phyloP scores from a whole-genome alignment of 1,284 basidiomycete genomes.

The Erythrobasidium hasegawianum region DNA sequence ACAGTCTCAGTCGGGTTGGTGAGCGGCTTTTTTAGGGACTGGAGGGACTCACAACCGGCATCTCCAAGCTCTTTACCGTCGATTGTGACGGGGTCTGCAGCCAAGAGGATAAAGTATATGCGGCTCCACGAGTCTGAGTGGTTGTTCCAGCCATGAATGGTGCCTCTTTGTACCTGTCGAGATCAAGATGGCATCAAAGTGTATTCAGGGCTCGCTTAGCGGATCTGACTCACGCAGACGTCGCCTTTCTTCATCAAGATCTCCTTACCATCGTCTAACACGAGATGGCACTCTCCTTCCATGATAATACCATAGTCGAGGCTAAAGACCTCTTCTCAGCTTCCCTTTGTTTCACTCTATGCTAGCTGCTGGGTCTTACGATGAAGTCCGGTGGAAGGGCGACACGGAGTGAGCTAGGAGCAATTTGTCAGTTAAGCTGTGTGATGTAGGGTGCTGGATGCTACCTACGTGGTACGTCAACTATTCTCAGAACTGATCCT shows the following conservation, averaged over 20 bases:
- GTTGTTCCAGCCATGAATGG: conserved; percentile 18
- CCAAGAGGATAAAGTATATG: conserved; percentile 25
- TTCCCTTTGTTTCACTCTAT: too few relatives aligned
- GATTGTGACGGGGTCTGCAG: conserved; percentile 8
- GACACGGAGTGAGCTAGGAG: conserved; percentile 12
- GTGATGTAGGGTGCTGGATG: neutral
- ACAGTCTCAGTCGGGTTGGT: too few relatives aligned
- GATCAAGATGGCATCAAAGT: neutral
- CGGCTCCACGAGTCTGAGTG: conserved; percentile 9
- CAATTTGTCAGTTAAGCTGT: neutral
- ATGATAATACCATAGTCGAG: conserved; percentile 12
- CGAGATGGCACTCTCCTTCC: conserved; percentile 17
- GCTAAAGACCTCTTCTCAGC: too few relatives aligned
- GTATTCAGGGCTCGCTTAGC: neutral
- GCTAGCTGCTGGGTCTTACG: neutral
- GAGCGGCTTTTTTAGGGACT: neutral
- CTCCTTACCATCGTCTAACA: conserved; percentile 20
- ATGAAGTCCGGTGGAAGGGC: conserved; percentile 20
- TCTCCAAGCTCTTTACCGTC: conserved; percentile 22
- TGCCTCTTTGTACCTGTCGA: conserved; percentile 2
- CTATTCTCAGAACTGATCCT: conserved; percentile 14
- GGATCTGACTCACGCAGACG: conserved; percentile 9
- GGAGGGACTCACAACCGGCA: conserved; percentile 20
- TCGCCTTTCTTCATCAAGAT: conserved; percentile 18
- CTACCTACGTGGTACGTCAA: conserved; percentile 16